Conservation (phyloP, 495 filamentous ascomycete genomes). For the Trichoderma reesei region DNA sequence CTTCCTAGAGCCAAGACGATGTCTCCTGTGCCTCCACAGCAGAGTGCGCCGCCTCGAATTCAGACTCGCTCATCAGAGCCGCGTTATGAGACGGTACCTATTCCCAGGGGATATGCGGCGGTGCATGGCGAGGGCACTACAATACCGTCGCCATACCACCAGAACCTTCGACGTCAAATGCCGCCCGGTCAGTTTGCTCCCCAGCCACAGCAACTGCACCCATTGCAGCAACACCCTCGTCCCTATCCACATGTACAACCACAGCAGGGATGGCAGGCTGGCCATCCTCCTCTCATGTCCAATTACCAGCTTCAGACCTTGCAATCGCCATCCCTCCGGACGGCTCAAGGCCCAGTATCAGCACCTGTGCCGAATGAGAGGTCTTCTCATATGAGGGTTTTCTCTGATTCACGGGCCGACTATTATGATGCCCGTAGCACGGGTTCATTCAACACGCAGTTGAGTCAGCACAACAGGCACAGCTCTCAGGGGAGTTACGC, state of each 20-base stretch:
- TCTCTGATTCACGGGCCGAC: not conserved
- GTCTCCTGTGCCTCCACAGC: not conserved
- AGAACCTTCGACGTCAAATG: not conserved
- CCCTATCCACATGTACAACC: not conserved
- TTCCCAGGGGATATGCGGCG: slow-evolving; percentile 35
- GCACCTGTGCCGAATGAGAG: not conserved
- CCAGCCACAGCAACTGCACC: not conserved
- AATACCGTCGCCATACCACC: slow-evolving; percentile 14
- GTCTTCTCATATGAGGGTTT: not conserved
- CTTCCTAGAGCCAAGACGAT: not conserved
- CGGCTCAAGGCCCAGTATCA: not conserved
- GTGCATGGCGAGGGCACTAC: slow-evolving; percentile 35
- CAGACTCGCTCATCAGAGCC: slow-evolving; percentile 20
- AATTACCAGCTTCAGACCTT: not conserved
- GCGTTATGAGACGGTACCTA: slow-evolving; percentile 36
- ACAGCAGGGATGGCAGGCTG: not conserved
- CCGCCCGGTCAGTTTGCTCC: not conserved
- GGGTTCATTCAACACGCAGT: not conserved
- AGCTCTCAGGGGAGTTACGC: not conserved
- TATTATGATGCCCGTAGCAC: not conserved
- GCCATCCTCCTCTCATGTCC: not conserved
- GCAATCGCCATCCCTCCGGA: not conserved
- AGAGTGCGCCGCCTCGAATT: slow-evolving; percentile 9
- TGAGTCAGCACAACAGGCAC: not conserved
- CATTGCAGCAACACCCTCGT: not conserved